These are phyloP conservation scores for Colletotrichum eremochloae DNA, from an alignment of 2,329 filamentous ascomycete species.

Conservation along the genomic window DNA sequence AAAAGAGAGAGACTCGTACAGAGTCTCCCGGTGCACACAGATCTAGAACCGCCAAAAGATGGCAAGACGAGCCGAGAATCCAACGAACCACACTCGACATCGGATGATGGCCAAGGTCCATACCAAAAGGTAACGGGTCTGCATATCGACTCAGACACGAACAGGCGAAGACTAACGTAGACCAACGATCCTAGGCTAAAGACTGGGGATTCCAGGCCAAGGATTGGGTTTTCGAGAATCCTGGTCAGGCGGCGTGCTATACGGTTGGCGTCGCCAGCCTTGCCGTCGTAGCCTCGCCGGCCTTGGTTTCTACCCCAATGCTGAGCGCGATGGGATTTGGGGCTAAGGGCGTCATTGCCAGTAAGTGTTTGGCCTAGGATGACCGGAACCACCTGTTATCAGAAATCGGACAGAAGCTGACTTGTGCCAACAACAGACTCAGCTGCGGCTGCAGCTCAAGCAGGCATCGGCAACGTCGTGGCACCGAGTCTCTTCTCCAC, in stretches of 20 bases:
- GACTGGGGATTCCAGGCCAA: background rate
- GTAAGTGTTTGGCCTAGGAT: background rate
- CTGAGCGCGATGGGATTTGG: conserved; percentile 4
- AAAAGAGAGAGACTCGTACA: background rate
- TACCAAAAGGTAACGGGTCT: background rate
- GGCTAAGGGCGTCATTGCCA: background rate
- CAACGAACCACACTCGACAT: background rate
- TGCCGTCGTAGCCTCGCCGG: background rate
- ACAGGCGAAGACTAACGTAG: background rate
- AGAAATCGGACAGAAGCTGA: background rate
- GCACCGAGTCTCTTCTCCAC: background rate
- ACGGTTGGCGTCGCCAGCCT: background rate
- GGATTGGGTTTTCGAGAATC: background rate
- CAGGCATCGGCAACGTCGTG: conserved; percentile 11
- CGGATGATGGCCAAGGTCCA: background rate
- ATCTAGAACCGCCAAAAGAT: background rate
- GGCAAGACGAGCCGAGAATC: background rate
- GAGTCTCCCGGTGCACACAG: background rate
- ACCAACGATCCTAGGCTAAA: background rate
- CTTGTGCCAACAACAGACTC: background rate
- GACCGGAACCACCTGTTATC: too few relatives aligned
- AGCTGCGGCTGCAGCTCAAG: background rate
- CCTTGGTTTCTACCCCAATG: background rate
- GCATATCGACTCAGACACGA: too few relatives aligned
- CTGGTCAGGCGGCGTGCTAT: background rate